A percentile compares a stretch with the other conserved stretches of the same genome.
Evolutionary conservation across 495 filamentous ascomycete species (phyloP).

Genomic region (Rusavskia elegans): DNA sequence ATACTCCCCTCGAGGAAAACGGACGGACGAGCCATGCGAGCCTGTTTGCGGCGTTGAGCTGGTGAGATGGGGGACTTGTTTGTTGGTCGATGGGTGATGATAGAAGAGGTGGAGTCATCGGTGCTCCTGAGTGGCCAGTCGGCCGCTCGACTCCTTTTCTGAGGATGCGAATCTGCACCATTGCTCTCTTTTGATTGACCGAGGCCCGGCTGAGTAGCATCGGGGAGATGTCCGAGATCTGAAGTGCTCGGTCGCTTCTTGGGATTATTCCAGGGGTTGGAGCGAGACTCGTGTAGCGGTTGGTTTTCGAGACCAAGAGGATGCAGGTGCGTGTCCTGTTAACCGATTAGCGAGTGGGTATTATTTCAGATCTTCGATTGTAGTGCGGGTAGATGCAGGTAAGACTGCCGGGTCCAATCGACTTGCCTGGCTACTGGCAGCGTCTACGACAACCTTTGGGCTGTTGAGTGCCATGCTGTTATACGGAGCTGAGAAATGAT

Average conservation of each 20-base stretch:
- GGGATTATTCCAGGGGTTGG: slow-evolving; percentile 2
- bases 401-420: background rate
- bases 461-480: background rate
- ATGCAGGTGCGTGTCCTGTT: too few relatives aligned
- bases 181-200: background rate
- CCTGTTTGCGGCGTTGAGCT: slow-evolving; percentile 4
- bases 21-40: slow-evolving; percentile 27
- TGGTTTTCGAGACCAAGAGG: too few relatives aligned
- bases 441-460: background rate
- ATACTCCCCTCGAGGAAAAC: slow-evolving; percentile 61
- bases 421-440: background rate
- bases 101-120: background rate
- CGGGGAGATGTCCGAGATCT: background rate
- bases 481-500: background rate
- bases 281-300: background rate
- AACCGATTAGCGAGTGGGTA: background rate
- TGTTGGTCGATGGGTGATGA: slow-evolving; percentile 8
- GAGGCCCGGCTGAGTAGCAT: slow-evolving; percentile 1
- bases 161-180: background rate
- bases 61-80: slow-evolving; percentile 8
- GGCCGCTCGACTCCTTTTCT: slow-evolving; percentile 8
- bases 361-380: background rate
- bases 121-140: slow-evolving; percentile 13
- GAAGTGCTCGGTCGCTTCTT: slow-evolving; percentile 6
- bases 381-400: background rate